Evolutionary conservation across 306 rosid genomes (phyloP).

Genomic region (Cicer bijugum): DNA sequence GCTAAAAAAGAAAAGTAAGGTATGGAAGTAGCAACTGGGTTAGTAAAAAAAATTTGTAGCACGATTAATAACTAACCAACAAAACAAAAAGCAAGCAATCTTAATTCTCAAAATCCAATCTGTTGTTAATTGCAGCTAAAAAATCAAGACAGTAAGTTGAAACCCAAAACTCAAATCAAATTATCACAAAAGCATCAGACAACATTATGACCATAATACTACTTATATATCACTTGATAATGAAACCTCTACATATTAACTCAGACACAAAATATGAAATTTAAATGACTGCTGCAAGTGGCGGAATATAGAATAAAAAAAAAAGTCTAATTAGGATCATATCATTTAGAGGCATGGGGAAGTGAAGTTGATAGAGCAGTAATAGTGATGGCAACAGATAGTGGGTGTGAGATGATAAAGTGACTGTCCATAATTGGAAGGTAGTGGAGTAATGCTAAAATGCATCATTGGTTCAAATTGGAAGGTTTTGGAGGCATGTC

Average conservation of each 20-base stretch:
- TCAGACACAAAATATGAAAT: not conserved
- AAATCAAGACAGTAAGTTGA: constrained; percentile 5
- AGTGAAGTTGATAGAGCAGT: not conserved
- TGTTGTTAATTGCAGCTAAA: constrained; percentile 28
- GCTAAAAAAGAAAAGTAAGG: constrained; percentile 59
- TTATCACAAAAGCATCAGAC: constrained; percentile 5
- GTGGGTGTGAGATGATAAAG: not conserved
- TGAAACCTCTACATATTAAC: constrained; percentile 18
- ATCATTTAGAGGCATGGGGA: not conserved
- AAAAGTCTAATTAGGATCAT: constrained; percentile 23
- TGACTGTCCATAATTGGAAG: not conserved
- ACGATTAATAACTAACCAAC: constrained; percentile 20
- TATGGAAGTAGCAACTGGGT: constrained; percentile 27
- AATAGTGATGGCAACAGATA: not conserved
- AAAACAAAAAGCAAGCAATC: constrained; percentile 22
- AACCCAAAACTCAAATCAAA: not conserved
- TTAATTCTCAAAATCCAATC: constrained; percentile 28
- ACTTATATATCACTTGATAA: constrained; percentile 1
- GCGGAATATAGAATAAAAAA: not conserved
- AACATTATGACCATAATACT: constrained; percentile 1
- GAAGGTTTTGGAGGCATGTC: not conserved
- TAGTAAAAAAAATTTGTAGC: not conserved
- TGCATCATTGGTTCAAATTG: not conserved
- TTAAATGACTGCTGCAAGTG: constrained; percentile 27
- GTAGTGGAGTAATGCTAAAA: not conserved